Evolutionary conservation across 2,329 filamentous ascomycete genomes (phyloP).

Genomic region (Apiospora kogelbergensis): DNA sequence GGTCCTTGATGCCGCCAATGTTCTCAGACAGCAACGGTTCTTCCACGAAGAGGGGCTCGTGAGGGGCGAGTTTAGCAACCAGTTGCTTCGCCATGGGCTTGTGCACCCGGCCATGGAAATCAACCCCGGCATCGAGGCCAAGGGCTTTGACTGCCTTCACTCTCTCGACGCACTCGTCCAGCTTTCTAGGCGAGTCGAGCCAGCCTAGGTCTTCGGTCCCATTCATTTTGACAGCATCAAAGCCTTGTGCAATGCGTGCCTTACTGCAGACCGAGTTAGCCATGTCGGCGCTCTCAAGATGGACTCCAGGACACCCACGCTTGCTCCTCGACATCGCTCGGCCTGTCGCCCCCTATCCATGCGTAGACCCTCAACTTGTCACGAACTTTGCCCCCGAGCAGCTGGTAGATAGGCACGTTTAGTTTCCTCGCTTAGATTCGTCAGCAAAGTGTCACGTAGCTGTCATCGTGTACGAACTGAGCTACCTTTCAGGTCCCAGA

Average conservation of each 20-base stretch:
- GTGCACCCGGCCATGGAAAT: constrained; percentile 77
- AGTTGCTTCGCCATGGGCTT: constrained; percentile 82
- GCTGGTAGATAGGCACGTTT: constrained; percentile 68
- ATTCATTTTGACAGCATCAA: constrained; percentile 75
- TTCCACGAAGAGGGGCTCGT: constrained; percentile 73
- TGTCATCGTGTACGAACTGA: background rate
- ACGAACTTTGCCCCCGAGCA: constrained; percentile 73
- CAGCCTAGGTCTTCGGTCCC: constrained; percentile 74
- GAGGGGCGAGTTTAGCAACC: constrained; percentile 63
- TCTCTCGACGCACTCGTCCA: constrained; percentile 65
- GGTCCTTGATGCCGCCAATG: constrained; percentile 60
- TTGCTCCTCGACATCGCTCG: constrained; percentile 62
- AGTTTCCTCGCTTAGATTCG: constrained; percentile 39
- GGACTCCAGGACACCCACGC: constrained; percentile 45
- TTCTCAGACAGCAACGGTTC: constrained; percentile 73
- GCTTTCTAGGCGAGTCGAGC: constrained; percentile 68
- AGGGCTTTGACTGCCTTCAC: constrained; percentile 67
- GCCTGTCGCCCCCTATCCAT: constrained; percentile 77
- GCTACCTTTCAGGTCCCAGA: constrained; percentile 72
- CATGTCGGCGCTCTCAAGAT: constrained; percentile 3
- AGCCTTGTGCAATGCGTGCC: constrained; percentile 59
- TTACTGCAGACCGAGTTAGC: constrained; percentile 37
- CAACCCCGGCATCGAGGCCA: constrained; percentile 71
- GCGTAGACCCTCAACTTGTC: constrained; percentile 71
- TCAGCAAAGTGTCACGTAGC: background rate